Conservation (phyloP, 257 asterid genomes). For the Solanum chiquidenum region DNA sequence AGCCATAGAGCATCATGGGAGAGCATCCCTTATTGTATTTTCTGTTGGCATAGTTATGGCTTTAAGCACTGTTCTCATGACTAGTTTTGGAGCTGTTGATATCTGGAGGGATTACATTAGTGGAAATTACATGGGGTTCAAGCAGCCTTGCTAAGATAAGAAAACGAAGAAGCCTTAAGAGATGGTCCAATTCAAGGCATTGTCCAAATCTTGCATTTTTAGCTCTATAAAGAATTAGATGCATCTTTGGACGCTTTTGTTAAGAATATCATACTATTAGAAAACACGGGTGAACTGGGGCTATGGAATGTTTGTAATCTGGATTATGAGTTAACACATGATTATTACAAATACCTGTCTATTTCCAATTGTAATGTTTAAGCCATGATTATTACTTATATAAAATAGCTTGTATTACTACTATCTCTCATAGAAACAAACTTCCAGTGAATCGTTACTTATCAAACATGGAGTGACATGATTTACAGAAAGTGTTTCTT, state of each 20-base stretch:
- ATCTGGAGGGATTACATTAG: constrained; percentile 57
- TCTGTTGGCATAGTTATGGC: constrained; percentile 80
- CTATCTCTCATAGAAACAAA: not conserved
- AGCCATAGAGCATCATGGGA: constrained; percentile 53
- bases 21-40: constrained; percentile 81
- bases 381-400: not conserved
- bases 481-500: not conserved
- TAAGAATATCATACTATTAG: not conserved
- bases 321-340: not conserved
- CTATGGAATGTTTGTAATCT: not conserved
- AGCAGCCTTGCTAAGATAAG: constrained; percentile 43
- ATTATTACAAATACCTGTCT: not conserved
- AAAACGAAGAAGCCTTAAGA: not conserved
- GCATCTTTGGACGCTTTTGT: not conserved
- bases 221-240: not conserved
- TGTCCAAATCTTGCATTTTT: not conserved
- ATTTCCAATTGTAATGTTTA: not conserved
- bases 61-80: constrained; percentile 64
- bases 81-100: constrained; percentile 59
- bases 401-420: not conserved
- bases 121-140: constrained; percentile 82
- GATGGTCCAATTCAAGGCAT: not conserved
- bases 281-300: not conserved
- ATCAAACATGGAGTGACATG: not conserved
- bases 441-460: not conserved